These are phyloP conservation scores for Colletotrichum sp. DNA, from an alignment of 2,329 filamentous ascomycete species.

Conservation along the genomic window DNA sequence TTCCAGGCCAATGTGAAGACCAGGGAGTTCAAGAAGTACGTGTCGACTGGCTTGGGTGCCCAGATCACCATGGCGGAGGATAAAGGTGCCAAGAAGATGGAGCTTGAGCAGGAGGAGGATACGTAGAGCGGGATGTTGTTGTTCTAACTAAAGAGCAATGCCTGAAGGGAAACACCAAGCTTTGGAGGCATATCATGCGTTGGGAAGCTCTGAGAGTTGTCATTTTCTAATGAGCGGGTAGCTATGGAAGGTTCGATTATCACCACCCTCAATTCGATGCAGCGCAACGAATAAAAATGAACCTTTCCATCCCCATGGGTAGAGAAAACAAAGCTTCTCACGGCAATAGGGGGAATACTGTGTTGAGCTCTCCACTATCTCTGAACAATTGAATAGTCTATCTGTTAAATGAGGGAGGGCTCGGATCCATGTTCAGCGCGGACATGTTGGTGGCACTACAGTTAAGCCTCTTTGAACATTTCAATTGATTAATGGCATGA, in stretches of 20 bases:
- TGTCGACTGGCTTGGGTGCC: neutral
- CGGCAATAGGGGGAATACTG: fast-evolving
- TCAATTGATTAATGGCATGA: neutral
- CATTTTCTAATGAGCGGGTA: neutral
- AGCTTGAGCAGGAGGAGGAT: neutral
- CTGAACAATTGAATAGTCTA: neutral
- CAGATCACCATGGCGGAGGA: neutral
- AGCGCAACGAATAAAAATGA: too few species aligned
- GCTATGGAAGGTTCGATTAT: neutral
- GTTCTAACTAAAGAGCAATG: neutral
- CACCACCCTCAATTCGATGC: too few species aligned
- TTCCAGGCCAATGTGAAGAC: slow-evolving; percentile 14
- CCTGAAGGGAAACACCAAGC: neutral
- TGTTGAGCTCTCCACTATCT: neutral
- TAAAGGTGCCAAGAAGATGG: neutral
- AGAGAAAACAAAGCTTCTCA: neutral
- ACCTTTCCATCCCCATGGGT: neutral
- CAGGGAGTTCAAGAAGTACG: neutral
- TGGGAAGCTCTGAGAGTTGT: neutral
- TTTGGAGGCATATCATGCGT: neutral
- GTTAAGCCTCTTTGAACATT: neutral
- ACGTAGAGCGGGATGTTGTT: neutral
- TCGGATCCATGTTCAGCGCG: neutral
- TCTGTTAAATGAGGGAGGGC: neutral
- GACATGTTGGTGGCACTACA: neutral